Conservation (phyloP, 495 filamentous ascomycete species). For the Oidiodendron maius region DNA sequence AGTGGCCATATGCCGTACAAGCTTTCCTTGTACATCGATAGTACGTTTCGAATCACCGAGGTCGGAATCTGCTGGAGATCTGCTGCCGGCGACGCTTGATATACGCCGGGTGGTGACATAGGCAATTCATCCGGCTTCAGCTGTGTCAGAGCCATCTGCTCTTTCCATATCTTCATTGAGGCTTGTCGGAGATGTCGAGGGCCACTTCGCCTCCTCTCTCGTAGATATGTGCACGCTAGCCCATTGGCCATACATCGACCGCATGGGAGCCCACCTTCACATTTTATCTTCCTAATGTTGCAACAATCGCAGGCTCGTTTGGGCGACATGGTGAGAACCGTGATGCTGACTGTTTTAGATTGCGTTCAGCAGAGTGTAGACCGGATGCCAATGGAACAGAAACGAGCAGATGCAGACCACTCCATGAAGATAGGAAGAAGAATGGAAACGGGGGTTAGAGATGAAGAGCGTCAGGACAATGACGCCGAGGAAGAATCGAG, state of each 20-base stretch:
- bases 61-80: constrained; percentile 1
- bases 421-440: too few relatives aligned
- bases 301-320: constrained; percentile 39
- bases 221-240: constrained; percentile 3
- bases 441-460: too few relatives aligned
- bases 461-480: too few relatives aligned
- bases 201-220: constrained; percentile 2
- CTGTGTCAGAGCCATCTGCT: background rate
- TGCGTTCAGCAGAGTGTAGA: too few relatives aligned
- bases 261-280: constrained; percentile 41
- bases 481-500: too few relatives aligned
- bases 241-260: constrained; percentile 29
- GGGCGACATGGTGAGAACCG: constrained; percentile 1
- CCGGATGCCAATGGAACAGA: too few relatives aligned
- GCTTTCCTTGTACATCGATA: constrained; percentile 1
- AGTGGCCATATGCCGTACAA: constrained; percentile 12
- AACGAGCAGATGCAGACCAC: too few relatives aligned
- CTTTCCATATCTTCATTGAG: constrained; percentile 9
- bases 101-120: background rate
- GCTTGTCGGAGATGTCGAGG: constrained; percentile 1
- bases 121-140: constrained; percentile 1
- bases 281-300: constrained; percentile 43
- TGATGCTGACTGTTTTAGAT: too few relatives aligned
- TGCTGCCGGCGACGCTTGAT: background rate
- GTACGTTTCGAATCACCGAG: background rate